Conservation (phyloP, 2,329 filamentous ascomycete genomes). For the Ascomycota sp. region DNA sequence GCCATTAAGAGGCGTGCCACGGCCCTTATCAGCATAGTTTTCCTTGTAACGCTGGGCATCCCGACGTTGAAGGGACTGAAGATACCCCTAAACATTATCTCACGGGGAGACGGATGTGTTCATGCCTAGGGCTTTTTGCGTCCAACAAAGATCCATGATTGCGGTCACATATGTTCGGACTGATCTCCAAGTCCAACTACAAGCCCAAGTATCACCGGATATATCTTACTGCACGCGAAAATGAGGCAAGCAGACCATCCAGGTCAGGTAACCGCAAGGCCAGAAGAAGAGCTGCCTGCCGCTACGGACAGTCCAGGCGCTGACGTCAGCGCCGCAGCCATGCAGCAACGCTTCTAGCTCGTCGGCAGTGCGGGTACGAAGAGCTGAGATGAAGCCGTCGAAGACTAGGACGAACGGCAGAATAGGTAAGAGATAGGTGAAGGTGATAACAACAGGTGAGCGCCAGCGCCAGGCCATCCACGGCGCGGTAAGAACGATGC, state of each 20-base stretch:
- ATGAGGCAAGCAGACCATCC: slow-evolving; percentile 21
- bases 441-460: slow-evolving; percentile 35
- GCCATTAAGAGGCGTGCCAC: no score
- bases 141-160: no score
- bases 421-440: slow-evolving; percentile 45
- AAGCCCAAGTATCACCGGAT: no score
- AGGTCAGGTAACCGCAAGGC: slow-evolving; percentile 29
- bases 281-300: slow-evolving; percentile 26
- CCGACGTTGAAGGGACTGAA: no score
- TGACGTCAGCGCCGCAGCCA: slow-evolving; percentile 22
- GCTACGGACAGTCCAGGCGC: slow-evolving; percentile 27
- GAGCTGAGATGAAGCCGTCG: slow-evolving; percentile 46
- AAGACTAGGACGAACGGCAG: slow-evolving; percentile 47
- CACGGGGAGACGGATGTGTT: no score
- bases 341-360: slow-evolving; percentile 42
- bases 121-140: no score
- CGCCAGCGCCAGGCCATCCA: slow-evolving; percentile 30
- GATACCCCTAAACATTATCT: no score
- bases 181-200: no score
- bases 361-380: slow-evolving; percentile 44
- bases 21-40: no score
- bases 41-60: no score
- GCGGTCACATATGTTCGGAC: no score
- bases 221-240: no score
- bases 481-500: slow-evolving; percentile 29